Evolutionary conservation across 2,329 filamentous ascomycete species (phyloP), one percentile per base, ranked within the genome.

Genomic region (Colletotrichum tropicicola): DNA sequence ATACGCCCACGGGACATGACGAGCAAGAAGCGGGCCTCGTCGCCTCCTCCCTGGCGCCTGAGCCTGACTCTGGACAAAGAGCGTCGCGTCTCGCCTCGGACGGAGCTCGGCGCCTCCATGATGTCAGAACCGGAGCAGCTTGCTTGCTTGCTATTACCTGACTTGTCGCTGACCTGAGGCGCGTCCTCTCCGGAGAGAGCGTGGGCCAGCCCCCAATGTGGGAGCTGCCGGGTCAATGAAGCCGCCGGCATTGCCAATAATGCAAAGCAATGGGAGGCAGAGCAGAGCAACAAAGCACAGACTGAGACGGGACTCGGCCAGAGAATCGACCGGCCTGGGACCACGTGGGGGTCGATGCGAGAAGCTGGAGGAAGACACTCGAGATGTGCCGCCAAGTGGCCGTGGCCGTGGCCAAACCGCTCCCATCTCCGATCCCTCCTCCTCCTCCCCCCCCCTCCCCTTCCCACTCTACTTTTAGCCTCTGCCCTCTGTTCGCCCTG

Each of bases 101-200:
- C 56, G 54, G 49, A 30, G 61, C 61, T 61, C 61, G 57, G 61
- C 48, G 48, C 60, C 57, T 15, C 45, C 43, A 61, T 65, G 61
- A 61, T 65, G 61, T 65, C 61, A 65, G 61, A 65, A 27, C 30
- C 60, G n/a, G 45, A 52, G n/a, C 17, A 15, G 43, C 35, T 19
- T 9, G 6, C 13, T 32, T 19, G 43, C 13, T n/a, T n/a, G 8
- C 10, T n/a, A 3, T 6, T 43, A 28, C 13, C 41, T n/a, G n/a
- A n/a, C n/a, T n/a, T n/a, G n/a, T n/a, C n/a, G n/a, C n/a, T n/a
- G n/a, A n/a, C n/a, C n/a, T n/a, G n/a, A n/a, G n/a, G n/a, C n/a
- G n/a, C n/a, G n/a, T n/a, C 30, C 23, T 8, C n/a, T 27, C 41
- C 8, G 23, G 23, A 5, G n/a, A 7, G 6, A 56, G 51, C 51